These are phyloP conservation scores for Akanthomyces lecanii DNA, from an alignment of 2,329 filamentous ascomycete genomes.

Conservation along the genomic window DNA sequence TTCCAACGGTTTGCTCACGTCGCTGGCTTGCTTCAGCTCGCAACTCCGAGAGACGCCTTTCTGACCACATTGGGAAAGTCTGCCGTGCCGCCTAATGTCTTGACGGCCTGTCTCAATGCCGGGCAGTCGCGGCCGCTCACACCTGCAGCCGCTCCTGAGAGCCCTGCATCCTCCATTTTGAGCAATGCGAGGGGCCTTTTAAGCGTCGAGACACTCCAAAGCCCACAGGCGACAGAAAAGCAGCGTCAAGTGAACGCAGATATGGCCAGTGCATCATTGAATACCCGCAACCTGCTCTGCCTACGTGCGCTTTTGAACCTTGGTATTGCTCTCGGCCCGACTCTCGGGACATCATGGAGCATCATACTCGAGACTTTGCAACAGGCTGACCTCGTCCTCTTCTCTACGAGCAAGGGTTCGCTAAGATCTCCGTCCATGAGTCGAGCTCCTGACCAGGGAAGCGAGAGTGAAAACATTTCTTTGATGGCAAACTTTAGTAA, in stretches of 20 bases:
- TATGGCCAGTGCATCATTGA: conserved; percentile 54
- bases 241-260: conserved; percentile 58
- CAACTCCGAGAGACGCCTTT: conserved; percentile 88
- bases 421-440: conserved; percentile 47
- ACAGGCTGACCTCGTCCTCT: conserved; percentile 85
- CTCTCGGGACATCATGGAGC: conserved; percentile 77
- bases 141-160: conserved; percentile 46
- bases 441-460: conserved; percentile 42
- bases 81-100: conserved; percentile 77
- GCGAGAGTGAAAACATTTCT: conserved; percentile 47
- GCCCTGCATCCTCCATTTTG: conserved; percentile 51
- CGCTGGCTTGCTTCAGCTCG: conserved; percentile 77
- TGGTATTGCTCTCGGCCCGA: conserved; percentile 89
- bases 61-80: conserved; percentile 91
- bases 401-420: conserved; percentile 54
- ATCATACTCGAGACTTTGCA: conserved; percentile 91
- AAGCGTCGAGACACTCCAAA: conserved; percentile 67
- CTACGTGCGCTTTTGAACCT: conserved; percentile 88
- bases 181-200: conserved; percentile 68
- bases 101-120: conserved; percentile 55
- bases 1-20: conserved; percentile 97
- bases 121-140: conserved; percentile 41
- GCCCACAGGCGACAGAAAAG: conserved; percentile 53
- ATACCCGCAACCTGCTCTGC: conserved; percentile 85
- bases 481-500: conserved; percentile 65